Evolutionary conservation across 2,329 filamentous ascomycete genomes (phyloP).

Genomic region (Fusarium agapanthi): DNA sequence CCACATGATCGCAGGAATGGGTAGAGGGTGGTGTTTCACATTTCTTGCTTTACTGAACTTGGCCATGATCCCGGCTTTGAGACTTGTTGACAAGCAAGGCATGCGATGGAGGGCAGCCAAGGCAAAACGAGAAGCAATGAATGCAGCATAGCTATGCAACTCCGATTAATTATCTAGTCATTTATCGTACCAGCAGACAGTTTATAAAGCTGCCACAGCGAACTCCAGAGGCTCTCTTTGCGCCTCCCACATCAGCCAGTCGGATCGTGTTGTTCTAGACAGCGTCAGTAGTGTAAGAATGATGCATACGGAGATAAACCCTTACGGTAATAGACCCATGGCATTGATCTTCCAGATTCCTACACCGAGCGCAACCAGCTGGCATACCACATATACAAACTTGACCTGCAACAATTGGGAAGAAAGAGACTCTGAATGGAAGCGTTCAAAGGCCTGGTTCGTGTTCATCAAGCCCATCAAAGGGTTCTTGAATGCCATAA

Average conservation of each 20-base stretch:
- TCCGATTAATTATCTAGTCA: neutral
- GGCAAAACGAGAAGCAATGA: slow-evolving; percentile 47
- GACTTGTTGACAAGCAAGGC: slow-evolving; percentile 58
- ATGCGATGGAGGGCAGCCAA: slow-evolving; percentile 62
- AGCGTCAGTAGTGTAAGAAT: slow-evolving; percentile 8
- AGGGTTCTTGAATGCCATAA: slow-evolving; percentile 98
- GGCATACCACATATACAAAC: slow-evolving; percentile 86
- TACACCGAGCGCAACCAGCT: slow-evolving; percentile 81
- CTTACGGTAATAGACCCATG: slow-evolving; percentile 93
- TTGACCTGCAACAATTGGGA: slow-evolving; percentile 83
- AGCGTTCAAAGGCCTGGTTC: slow-evolving; percentile 88
- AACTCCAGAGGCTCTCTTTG: slow-evolving; percentile 74
- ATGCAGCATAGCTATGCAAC: neutral
- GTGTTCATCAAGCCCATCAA: slow-evolving; percentile 84
- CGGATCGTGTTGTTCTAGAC: slow-evolving; percentile 86
- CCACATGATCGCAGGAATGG: slow-evolving; percentile 64
- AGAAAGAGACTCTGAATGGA: slow-evolving; percentile 83
- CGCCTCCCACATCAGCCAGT: slow-evolving; percentile 96
- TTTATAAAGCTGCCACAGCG: slow-evolving; percentile 69
- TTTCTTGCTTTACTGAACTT: slow-evolving; percentile 63
- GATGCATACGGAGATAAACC: slow-evolving; percentile 34
- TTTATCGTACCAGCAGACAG: slow-evolving; percentile 8
- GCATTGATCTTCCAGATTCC: slow-evolving; percentile 96
- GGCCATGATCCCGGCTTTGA: slow-evolving; percentile 58
- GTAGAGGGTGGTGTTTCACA: slow-evolving; percentile 70